Evolutionary conservation across 345 rosid species (phyloP).

Genomic region (Ceriops decandra): DNA sequence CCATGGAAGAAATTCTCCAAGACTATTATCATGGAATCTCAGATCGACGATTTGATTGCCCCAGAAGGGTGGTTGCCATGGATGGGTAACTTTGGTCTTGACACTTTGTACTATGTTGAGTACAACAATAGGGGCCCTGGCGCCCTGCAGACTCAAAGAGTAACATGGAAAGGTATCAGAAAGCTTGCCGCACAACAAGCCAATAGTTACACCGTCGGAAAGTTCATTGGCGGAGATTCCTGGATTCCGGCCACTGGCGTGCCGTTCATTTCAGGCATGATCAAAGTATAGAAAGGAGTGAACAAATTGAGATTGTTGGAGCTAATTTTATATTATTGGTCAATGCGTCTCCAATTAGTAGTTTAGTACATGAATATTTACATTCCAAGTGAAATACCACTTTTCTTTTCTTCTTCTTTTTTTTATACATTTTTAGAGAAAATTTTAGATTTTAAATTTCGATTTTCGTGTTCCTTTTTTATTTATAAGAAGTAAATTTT

Average conservation of each 20-base stretch:
- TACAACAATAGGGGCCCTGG: conserved; percentile 15
- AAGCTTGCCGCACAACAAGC: not conserved
- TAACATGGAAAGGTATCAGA: conserved; percentile 9
- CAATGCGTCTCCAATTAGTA: too few species aligned
- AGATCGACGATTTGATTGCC: conserved; percentile 9
- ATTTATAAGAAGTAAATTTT: too few species aligned
- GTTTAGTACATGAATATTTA: too few species aligned
- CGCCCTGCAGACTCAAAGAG: conserved; percentile 2
- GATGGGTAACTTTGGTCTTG: not conserved
- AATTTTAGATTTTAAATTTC: too few species aligned
- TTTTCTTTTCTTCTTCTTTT: too few species aligned
- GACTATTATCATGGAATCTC: conserved; percentile 18
- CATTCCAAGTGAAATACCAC: too few species aligned
- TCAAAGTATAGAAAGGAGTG: not conserved
- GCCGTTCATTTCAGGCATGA: not conserved
- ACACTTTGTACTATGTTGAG: conserved; percentile 13
- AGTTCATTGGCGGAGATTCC: conserved; percentile 2
- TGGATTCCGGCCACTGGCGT: conserved; percentile 15
- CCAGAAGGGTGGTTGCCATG: conserved; percentile 21
- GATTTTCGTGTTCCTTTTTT: too few species aligned
- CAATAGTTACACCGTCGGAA: not conserved
- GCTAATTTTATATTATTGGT: too few species aligned
- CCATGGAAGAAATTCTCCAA: conserved; percentile 14
- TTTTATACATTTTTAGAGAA: too few species aligned
- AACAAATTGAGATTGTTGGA: too few species aligned